Conservation (phyloP, 2,329 filamentous ascomycete species). For the Thielaviopsis punctulata region DNA sequence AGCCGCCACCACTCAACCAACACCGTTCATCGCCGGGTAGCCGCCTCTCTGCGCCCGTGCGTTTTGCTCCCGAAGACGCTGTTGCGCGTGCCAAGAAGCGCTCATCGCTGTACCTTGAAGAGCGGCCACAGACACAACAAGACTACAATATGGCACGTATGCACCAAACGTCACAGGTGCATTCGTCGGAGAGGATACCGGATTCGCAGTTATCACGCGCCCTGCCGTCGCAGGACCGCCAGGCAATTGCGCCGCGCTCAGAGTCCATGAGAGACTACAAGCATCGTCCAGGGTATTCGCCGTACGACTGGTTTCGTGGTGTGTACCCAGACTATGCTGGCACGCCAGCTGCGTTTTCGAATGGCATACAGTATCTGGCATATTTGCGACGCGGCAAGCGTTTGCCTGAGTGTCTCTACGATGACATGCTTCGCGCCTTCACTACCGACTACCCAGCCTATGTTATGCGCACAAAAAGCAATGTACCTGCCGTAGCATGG, state of each 20-base stretch:
- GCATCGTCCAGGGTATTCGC: constrained; percentile 9
- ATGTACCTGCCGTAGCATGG: constrained; percentile 26
- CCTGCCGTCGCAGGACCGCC: background rate
- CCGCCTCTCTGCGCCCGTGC: background rate
- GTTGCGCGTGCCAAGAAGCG: background rate
- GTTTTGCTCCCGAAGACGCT: background rate
- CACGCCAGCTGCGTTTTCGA: constrained; percentile 25
- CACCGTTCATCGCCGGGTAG: background rate
- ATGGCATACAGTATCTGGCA: constrained; percentile 27
- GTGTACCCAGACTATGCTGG: constrained; percentile 28
- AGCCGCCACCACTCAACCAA: background rate
- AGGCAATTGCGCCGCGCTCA: background rate
- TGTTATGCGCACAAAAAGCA: constrained; percentile 17
- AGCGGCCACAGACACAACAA: background rate
- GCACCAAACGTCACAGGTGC: background rate
- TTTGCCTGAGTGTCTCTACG: constrained; percentile 29
- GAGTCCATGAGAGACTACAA: background rate
- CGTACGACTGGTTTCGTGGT: constrained; percentile 23
- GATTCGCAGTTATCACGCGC: background rate
- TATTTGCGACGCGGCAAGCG: constrained; percentile 20
- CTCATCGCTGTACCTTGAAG: background rate
- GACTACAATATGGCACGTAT: background rate
- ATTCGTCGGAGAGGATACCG: background rate
- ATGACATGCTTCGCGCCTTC: constrained; percentile 34
- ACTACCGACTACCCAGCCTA: constrained; percentile 26